phyloP scores from a whole-genome alignment of 2,329 filamentous ascomycete genomes.

The Stemphylium lycopersici region DNA sequence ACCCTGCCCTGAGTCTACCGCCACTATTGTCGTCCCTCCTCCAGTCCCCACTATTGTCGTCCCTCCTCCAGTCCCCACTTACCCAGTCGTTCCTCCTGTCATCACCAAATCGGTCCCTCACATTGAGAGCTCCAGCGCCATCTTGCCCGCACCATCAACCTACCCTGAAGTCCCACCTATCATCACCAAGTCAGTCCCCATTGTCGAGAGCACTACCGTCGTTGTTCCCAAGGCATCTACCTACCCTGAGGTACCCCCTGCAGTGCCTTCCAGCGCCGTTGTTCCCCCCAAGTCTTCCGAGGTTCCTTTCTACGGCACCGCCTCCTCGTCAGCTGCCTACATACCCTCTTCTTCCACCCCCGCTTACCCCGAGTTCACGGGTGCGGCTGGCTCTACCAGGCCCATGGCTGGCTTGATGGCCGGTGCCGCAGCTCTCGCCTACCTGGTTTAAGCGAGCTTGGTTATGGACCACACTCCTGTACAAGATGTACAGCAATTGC shows the following conservation, averaged over 20 bases:
- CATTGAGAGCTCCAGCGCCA: not conserved
- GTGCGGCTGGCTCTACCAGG: slow-evolving; percentile 32
- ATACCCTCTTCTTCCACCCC: too few relatives aligned
- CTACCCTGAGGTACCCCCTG: not conserved
- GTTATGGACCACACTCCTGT: not conserved
- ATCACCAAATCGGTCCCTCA: not conserved
- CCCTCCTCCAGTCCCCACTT: not conserved
- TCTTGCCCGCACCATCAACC: too few relatives aligned
- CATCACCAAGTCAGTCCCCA: not conserved
- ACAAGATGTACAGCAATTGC: not conserved
- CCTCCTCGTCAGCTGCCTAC: too few relatives aligned
- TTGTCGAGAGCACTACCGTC: not conserved
- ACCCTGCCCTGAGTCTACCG: too few relatives aligned
- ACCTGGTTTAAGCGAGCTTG: slow-evolving; percentile 21
- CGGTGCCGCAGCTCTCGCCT: slow-evolving; percentile 30
- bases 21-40: too few relatives aligned
- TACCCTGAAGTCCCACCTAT: not conserved
- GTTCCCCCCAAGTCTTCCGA: slow-evolving; percentile 4
- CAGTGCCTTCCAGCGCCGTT: slow-evolving; percentile 13
- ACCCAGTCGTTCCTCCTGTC: not conserved
- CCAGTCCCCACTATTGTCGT: too few relatives aligned
- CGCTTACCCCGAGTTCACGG: slow-evolving; percentile 24
- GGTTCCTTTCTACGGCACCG: too few relatives aligned
- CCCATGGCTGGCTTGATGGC: slow-evolving; percentile 32
- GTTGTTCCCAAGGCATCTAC: not conserved